Percentiles rank a stretch among this genome's conserved stretches.
Evolutionary conservation across 2,329 filamentous ascomycete genomes (phyloP).

Genomic region (Didymella keratinophila): DNA sequence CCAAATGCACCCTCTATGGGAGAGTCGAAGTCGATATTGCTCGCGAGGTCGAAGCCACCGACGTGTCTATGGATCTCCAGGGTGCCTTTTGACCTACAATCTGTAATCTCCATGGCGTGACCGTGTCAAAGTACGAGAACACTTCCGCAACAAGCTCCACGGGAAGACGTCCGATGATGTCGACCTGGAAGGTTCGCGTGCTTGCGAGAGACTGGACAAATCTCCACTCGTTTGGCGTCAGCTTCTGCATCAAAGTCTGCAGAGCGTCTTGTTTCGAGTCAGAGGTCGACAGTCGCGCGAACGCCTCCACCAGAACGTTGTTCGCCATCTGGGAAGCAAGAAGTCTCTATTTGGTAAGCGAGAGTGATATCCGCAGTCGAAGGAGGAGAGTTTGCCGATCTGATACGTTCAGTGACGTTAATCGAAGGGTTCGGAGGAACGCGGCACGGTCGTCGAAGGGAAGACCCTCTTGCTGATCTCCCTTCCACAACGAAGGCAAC

Average conservation of each 20-base stretch:
- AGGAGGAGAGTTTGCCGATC: constrained; percentile 11
- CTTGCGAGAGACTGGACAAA: constrained; percentile 27
- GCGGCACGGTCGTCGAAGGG: constrained; percentile 3
- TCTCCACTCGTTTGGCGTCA: constrained; percentile 46
- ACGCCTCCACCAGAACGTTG: constrained; percentile 17
- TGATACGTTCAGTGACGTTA: constrained; percentile 6
- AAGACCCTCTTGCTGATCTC: constrained; percentile 16
- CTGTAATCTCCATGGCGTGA: constrained; percentile 41
- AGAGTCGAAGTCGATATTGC: not conserved
- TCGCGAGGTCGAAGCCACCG: not conserved
- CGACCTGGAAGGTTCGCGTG: constrained; percentile 38
- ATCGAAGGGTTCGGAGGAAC: not conserved
- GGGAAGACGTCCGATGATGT: constrained; percentile 49
- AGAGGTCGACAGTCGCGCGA: constrained; percentile 25
- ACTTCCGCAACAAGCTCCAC: constrained; percentile 49
- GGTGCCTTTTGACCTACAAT: constrained; percentile 26
- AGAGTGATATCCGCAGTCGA: not conserved
- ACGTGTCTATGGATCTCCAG: not conserved
- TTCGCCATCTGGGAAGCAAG: constrained; percentile 6
- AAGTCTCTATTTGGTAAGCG: constrained; percentile 1
- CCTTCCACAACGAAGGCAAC: constrained; percentile 5
- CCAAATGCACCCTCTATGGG: not conserved
- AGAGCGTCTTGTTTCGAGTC: constrained; percentile 35
- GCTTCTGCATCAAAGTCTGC: constrained; percentile 30
- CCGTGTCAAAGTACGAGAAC: constrained; percentile 45